Percentiles rank a stretch among this genome's conserved stretches.
Evolutionary conservation across 2,329 filamentous ascomycete species (phyloP).

Genomic region (Aspergillus chevalieri): DNA sequence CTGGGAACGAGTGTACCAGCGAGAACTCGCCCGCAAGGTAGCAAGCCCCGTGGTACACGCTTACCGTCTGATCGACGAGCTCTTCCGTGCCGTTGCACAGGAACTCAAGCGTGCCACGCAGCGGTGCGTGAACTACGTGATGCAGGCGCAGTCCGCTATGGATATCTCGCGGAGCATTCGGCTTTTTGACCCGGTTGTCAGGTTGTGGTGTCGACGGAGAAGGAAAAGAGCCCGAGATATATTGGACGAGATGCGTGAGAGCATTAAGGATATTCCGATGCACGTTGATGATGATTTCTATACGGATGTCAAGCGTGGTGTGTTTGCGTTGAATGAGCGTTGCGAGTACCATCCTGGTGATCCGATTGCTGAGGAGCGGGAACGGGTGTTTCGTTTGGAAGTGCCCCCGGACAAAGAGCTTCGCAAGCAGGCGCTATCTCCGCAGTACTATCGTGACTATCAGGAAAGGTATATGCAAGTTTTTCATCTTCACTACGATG

Average conservation of each 20-base stretch:
- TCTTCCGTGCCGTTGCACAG: slow-evolving; percentile 20
- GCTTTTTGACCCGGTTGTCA: slow-evolving; percentile 21
- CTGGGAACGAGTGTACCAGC: slow-evolving; percentile 23
- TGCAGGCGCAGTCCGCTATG: slow-evolving; percentile 11
- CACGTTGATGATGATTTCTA: slow-evolving; percentile 22
- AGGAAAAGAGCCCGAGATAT: slow-evolving; percentile 17
- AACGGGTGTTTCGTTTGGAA: not conserved
- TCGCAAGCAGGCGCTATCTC: not conserved
- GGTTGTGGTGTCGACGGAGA: slow-evolving; percentile 13
- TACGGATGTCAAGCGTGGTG: slow-evolving; percentile 25
- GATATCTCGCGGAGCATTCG: slow-evolving; percentile 18
- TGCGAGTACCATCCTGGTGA: slow-evolving; percentile 29
- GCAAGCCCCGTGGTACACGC: slow-evolving; percentile 10
- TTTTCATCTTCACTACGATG: not conserved
- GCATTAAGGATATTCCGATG: slow-evolving; percentile 24
- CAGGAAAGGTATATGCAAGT: not conserved
- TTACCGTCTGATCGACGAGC: slow-evolving; percentile 16
- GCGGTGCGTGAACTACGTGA: slow-evolving; percentile 13
- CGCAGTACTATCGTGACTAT: not conserved
- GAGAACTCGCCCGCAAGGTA: slow-evolving; percentile 12
- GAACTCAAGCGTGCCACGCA: slow-evolving; percentile 20
- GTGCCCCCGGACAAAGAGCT: not conserved
- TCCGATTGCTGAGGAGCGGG: slow-evolving; percentile 13
- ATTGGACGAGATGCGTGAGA: slow-evolving; percentile 16
- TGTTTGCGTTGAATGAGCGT: slow-evolving; percentile 23